Conservation (phyloP, 1,284 basidiomycete genomes). For the Ganoderma multipileum region DNA sequence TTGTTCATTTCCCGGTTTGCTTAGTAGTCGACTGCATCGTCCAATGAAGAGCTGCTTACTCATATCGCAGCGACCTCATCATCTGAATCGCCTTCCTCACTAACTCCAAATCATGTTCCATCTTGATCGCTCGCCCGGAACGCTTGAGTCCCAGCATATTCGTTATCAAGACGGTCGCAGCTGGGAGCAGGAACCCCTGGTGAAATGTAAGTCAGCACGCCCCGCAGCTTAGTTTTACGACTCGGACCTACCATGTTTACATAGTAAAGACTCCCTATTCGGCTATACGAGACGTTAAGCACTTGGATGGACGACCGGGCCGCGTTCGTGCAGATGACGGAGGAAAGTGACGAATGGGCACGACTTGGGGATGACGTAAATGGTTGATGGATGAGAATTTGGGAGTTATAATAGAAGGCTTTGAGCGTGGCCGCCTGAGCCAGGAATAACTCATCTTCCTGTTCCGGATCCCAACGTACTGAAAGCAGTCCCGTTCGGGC, state of each 20-base stretch:
- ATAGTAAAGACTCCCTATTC: conserved; percentile 30
- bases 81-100: not conserved
- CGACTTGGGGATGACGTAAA: conserved; percentile 19
- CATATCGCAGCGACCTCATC: not conserved
- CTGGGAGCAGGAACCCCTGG: not conserved
- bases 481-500: no score
- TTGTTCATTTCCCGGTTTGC: not conserved
- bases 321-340: conserved; percentile 70
- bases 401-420: conserved; percentile 73
- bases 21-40: not conserved
- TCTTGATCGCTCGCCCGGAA: not conserved
- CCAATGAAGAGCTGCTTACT: not conserved
- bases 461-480: conserved; percentile 62
- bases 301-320: conserved; percentile 63
- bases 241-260: conserved; percentile 31
- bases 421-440: conserved; percentile 75
- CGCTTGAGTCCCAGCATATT: not conserved
- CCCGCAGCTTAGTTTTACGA: not conserved
- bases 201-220: not conserved
- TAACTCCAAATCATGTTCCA: not conserved
- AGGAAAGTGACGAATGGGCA: conserved; percentile 50
- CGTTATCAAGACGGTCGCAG: not conserved
- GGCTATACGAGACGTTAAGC: conserved; percentile 47
- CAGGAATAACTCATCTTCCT: conserved; percentile 63
- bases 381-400: conserved; percentile 71